Percentiles rank a stretch among this genome's conserved stretches.
These are phyloP conservation scores for Coemansia sp. DNA, from an alignment of 192 early-diverging fungal genomes.

Conservation along the genomic window DNA sequence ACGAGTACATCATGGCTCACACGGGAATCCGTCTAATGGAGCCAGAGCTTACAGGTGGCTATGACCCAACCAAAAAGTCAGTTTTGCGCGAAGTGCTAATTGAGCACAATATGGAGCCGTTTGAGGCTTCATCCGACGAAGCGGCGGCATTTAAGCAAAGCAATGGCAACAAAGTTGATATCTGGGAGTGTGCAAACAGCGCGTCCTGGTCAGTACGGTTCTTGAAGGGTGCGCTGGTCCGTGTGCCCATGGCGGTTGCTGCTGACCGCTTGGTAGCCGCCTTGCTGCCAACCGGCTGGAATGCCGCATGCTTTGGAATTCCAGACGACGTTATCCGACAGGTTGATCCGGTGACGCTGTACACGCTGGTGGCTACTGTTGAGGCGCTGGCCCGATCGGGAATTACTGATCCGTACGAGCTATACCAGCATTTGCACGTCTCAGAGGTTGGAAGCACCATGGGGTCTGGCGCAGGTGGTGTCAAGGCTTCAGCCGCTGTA, in stretches of 20 bases:
- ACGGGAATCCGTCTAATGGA: slow-evolving; percentile 50
- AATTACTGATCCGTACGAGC: slow-evolving; percentile 95
- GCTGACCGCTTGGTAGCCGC: slow-evolving; percentile 83
- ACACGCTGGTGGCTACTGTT: slow-evolving; percentile 82
- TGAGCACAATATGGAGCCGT: slow-evolving; percentile 79
- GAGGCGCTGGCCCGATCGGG: slow-evolving; percentile 87
- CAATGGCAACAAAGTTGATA: slow-evolving; percentile 78
- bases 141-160: slow-evolving; percentile 77
- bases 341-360: slow-evolving; percentile 86
- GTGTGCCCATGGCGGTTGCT: slow-evolving; percentile 83
- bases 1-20: slow-evolving; percentile 83
- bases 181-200: slow-evolving; percentile 41
- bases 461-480: slow-evolving; percentile 88
- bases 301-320: slow-evolving; percentile 83
- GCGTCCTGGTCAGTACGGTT: slow-evolving; percentile 59
- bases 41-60: slow-evolving; percentile 77
- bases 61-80: slow-evolving; percentile 81
- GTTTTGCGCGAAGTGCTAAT: slow-evolving; percentile 85
- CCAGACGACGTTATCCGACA: slow-evolving; percentile 86
- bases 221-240: slow-evolving; percentile 62
- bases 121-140: slow-evolving; percentile 84
- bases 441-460: slow-evolving; percentile 88
- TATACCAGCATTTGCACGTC: slow-evolving; percentile 94
- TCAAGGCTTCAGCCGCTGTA: slow-evolving; percentile 61
- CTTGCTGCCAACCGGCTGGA: slow-evolving; percentile 92